Conservation (phyloP, 2,329 filamentous ascomycete genomes). For the Colletotrichum siamense region DNA sequence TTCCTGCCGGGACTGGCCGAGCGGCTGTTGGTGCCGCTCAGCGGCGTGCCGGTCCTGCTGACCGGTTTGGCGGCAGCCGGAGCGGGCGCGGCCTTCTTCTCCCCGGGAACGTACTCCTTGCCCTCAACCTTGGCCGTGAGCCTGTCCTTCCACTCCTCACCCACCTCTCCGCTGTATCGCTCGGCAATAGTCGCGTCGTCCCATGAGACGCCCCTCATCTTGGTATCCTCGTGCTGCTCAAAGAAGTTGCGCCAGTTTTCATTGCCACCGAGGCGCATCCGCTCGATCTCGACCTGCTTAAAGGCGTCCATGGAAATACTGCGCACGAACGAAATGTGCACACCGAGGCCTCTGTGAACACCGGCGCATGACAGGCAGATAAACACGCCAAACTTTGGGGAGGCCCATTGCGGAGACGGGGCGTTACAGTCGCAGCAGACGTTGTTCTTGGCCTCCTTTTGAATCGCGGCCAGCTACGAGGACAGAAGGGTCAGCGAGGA, state of each 20-base stretch:
- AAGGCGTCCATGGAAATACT: conserved; percentile 99
- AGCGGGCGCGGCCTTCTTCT: conserved; percentile 55
- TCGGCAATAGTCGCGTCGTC: conserved; percentile 91
- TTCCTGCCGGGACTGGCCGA: conserved; percentile 51
- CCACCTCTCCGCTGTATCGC: conserved; percentile 86
- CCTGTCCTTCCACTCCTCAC: conserved; percentile 95
- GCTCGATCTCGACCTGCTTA: conserved; percentile 88
- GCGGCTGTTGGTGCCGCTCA: conserved; percentile 43
- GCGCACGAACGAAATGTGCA: conserved; percentile 98
- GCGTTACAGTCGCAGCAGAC: conserved; percentile 94
- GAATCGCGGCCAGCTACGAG: conserved; percentile 81
- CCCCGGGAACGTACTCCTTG: conserved; percentile 79
- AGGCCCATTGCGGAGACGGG: conserved; percentile 96
- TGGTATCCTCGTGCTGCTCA: conserved; percentile 71
- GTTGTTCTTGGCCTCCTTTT: conserved; percentile 89
- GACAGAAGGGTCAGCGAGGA: conserved; percentile 12
- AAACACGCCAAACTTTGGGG: conserved; percentile 97
- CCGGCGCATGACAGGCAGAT: conserved; percentile 97
- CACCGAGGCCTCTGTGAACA: conserved; percentile 90
- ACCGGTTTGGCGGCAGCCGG: conserved; percentile 34
- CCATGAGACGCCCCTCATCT: conserved; percentile 74
- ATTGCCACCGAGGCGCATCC: conserved; percentile 94
- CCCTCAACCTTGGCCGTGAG: conserved; percentile 88
- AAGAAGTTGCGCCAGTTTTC: conserved; percentile 88
- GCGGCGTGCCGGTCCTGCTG: conserved; percentile 45